Evolutionary conservation across 495 filamentous ascomycete genomes (phyloP), one percentile per base, ranked within the genome.

Genomic region (Corynascus novoguineensis): DNA sequence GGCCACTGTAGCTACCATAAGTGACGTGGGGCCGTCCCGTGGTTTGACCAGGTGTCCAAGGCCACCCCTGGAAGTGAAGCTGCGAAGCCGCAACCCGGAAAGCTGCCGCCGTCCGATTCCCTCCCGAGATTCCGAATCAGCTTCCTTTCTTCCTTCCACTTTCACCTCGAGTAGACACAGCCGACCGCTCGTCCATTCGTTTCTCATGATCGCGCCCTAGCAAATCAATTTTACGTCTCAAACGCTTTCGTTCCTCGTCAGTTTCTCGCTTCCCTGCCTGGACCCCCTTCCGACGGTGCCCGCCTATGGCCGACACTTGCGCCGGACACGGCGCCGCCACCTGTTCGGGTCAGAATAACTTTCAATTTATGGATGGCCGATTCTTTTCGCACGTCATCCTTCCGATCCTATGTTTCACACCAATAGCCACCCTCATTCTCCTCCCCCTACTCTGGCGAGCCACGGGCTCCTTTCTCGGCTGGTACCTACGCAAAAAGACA

Each of bases 401-500:
- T 28, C 56, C 66, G 5, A 19, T 66, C 21, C 24, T 62, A 11
- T 56, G 63, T 37, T 41, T 64, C 40, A 60, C 60, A 32, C 63
- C 65, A 41, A 51, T 78, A n/a, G 22, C 68, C 6, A 53, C 65
- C 38, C 53, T 71, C 47, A 59, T 66, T 60, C 24, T 71, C 34
- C 24, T 70, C 10, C 71, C 72, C 25, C 56, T 71, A 17, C 50
- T 72, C 29, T 72, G 78, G 46, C 62, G 60, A 24, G 60, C 68
- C 25, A n/a, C 74, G 0, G 82, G 80, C 41, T 64, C 70, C 5
- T 60, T 71, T 19, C 65, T 84, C 19, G 89, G 88, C 52, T 86
- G 80, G 80, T 78, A 81, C 64, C 76, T 92, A 54, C 76, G 79
- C 46, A 83, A 78, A 64, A 82, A 82, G 63, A 88, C 87, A 2